Conservation (phyloP, 805 yeast genomes). For the Pichia eremophila region DNA sequence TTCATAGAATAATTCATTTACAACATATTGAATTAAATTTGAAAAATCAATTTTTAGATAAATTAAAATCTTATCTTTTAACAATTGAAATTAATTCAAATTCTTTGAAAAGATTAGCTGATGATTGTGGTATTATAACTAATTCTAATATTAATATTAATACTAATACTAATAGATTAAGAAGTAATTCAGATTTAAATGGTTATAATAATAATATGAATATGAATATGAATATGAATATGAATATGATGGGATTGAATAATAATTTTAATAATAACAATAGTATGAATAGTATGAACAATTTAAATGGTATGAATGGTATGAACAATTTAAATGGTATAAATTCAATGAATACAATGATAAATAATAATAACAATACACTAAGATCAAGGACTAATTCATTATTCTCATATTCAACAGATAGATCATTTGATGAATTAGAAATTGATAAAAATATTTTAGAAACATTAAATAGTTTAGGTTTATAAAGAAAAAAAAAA, state of each 20-base stretch:
- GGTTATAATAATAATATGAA: not conserved
- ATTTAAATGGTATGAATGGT: not conserved
- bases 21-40: constrained; percentile 52
- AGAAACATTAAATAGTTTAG: not conserved
- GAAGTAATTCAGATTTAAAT: constrained; percentile 5
- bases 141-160: constrained; percentile 12
- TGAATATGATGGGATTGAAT: too few relatives aligned
- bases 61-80: constrained; percentile 53
- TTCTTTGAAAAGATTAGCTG: constrained; percentile 77
- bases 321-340: not conserved
- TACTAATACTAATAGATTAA: constrained; percentile 19
- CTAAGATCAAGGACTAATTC: not conserved
- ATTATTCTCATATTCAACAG: not conserved
- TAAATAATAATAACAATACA: not conserved
- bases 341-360: not conserved
- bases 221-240: too few relatives aligned
- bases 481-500: not conserved
- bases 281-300: too few relatives aligned
- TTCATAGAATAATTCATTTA: constrained; percentile 70
- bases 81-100: constrained; percentile 60
- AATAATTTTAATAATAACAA: too few relatives aligned
- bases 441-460: not conserved
- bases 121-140: constrained; percentile 69
- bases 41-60: constrained; percentile 48
- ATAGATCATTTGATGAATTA: not conserved